phyloP scores from a whole-genome alignment of 352 stramenopile species.

The Aphanomyces invadans region DNA sequence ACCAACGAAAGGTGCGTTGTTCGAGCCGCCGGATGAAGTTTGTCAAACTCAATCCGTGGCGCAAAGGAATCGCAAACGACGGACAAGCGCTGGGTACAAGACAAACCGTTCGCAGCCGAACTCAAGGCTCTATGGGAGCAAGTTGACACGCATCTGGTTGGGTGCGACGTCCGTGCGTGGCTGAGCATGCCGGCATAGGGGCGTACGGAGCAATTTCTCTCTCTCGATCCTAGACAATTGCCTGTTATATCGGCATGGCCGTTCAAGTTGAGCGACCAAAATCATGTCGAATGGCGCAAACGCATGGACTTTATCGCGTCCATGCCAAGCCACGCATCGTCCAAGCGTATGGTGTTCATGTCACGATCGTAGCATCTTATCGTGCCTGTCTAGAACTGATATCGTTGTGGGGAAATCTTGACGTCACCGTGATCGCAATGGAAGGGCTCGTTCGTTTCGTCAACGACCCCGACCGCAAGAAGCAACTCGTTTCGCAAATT shows the following conservation, averaged over 20 bases:
- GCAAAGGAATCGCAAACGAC: background rate
- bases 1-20: background rate
- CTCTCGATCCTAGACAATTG: background rate
- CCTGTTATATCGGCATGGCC: background rate
- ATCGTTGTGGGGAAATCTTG: constrained; percentile 9
- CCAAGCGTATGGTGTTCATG: too few relatives aligned
- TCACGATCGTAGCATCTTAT: too few relatives aligned
- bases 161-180: too few relatives aligned
- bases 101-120: background rate
- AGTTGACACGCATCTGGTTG: background rate
- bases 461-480: constrained; percentile 15
- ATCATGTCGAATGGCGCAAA: constrained; percentile 6
- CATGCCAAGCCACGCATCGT: constrained; percentile 1
- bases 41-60: background rate
- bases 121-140: background rate
- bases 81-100: background rate
- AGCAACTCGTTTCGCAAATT: constrained; percentile 1
- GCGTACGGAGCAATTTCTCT: background rate
- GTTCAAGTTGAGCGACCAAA: constrained; percentile 6
- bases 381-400: constrained; percentile 18
- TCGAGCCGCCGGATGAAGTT: too few relatives aligned
- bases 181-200: background rate
- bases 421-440: constrained; percentile 17
- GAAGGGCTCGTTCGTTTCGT: constrained; percentile 17
- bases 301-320: constrained; percentile 8